Percentiles rank a stretch among this genome's conserved stretches.
These are phyloP conservation scores for Kazachstania sp. DNA, from an alignment of 1,139 yeast species.

Conservation along the genomic window DNA sequence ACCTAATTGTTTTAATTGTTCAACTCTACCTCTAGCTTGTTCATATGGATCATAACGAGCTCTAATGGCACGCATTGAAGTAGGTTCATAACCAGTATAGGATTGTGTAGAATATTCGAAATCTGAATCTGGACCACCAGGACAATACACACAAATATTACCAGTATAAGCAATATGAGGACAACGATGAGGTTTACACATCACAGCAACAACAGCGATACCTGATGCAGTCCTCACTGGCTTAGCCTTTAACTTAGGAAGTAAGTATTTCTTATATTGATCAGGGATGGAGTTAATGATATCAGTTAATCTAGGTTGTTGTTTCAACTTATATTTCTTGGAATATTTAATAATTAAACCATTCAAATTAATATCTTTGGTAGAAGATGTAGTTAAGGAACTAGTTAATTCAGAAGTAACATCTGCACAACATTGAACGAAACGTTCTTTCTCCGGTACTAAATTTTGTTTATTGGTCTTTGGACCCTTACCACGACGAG, in stretches of 20 bases:
- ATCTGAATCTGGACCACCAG: conserved; percentile 99
- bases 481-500: conserved; percentile 32
- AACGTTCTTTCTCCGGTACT: conserved; percentile 86
- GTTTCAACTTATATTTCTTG: conserved; percentile 81
- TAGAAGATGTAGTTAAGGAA: conserved; percentile 46
- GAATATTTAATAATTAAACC: conserved; percentile 81
- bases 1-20: conserved; percentile 88
- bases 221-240: conserved; percentile 98
- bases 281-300: conserved; percentile 94
- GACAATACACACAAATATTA: conserved; percentile 96
- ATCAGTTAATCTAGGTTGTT: conserved; percentile 92
- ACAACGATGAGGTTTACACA: conserved; percentile 99
- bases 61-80: conserved; percentile 96
- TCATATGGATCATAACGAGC: conserved; percentile 98
- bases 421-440: conserved; percentile 87
- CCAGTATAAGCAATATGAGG: conserved; percentile 99
- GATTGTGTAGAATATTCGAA: conserved; percentile 97
- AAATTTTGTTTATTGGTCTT: conserved; percentile 45
- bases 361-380: conserved; percentile 79
- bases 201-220: conserved; percentile 97
- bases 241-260: conserved; percentile 92
- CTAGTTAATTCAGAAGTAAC: conserved; percentile 81
- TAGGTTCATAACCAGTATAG: conserved; percentile 97
- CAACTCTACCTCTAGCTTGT: conserved; percentile 96
- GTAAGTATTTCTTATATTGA: conserved; percentile 80